Percentiles rank a stretch among this genome's conserved stretches.
phyloP scores from a whole-genome alignment of 768 basidiomycete genomes.

The Tubosaeta sp. region DNA sequence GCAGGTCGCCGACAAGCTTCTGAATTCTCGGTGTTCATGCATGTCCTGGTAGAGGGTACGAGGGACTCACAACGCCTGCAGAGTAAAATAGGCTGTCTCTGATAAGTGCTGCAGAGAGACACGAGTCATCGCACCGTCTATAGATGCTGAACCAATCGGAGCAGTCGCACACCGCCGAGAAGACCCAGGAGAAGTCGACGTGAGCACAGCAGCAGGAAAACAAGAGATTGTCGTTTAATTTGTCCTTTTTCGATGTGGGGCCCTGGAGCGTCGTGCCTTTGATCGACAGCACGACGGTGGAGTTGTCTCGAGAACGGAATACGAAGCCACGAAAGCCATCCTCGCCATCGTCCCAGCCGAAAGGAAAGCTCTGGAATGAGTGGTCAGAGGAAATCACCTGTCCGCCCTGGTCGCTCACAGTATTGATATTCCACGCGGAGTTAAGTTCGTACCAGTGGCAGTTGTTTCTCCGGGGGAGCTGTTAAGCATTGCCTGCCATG shows the following conservation, averaged over 20 bases:
- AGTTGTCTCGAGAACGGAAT: no score
- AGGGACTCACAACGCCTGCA: slow-evolving; percentile 66
- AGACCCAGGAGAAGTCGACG: slow-evolving; percentile 83
- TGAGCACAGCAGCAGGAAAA: slow-evolving; percentile 94
- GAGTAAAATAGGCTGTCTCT: slow-evolving; percentile 93
- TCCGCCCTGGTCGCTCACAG: slow-evolving; percentile 29
- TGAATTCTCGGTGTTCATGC: slow-evolving; percentile 18
- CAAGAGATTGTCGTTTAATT: slow-evolving; percentile 85
- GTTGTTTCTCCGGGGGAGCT: slow-evolving; percentile 57
- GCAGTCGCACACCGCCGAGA: slow-evolving; percentile 86
- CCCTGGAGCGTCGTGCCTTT: slow-evolving; percentile 87
- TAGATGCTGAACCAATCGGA: slow-evolving; percentile 47
- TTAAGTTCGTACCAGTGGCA: slow-evolving; percentile 92
- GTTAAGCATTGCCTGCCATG: slow-evolving; percentile 90
- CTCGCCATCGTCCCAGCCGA: slow-evolving; percentile 64
- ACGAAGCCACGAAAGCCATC: slow-evolving; percentile 90
- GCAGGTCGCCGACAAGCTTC: slow-evolving; percentile 58
- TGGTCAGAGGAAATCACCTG: slow-evolving; percentile 3
- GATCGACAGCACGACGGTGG: slow-evolving; percentile 83
- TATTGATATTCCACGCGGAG: slow-evolving; percentile 58
- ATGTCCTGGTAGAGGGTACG: neutral
- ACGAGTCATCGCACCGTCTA: slow-evolving; percentile 74
- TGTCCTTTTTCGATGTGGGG: slow-evolving; percentile 86
- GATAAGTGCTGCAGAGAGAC: slow-evolving; percentile 78
- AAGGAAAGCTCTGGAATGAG: slow-evolving; percentile 61